Percentiles rank a stretch among this genome's conserved stretches.
These are phyloP conservation scores for Blastobotrys petasosporus DNA, from an alignment of 1,139 yeast species.

Conservation along the genomic window DNA sequence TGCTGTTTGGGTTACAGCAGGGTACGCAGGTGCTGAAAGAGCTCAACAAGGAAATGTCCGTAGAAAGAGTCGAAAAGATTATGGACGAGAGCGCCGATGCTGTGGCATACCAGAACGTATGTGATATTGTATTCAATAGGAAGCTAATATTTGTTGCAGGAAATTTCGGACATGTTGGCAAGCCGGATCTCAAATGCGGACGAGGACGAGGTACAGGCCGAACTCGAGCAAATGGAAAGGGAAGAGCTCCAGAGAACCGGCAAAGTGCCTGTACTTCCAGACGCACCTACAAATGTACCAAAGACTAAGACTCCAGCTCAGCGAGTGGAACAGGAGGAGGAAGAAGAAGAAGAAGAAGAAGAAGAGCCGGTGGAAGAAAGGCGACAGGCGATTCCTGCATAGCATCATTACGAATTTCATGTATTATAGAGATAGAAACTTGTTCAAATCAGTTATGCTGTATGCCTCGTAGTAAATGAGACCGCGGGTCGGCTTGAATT, in stretches of 20 bases:
- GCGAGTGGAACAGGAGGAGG: constrained; percentile 25
- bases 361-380: constrained; percentile 19
- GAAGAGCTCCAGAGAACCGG: constrained; percentile 34
- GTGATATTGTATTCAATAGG: not conserved
- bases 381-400: constrained; percentile 10
- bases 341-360: constrained; percentile 20
- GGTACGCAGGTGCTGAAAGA: constrained; percentile 73
- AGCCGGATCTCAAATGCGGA: constrained; percentile 46
- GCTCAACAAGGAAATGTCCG: constrained; percentile 69
- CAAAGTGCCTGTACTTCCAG: constrained; percentile 23
- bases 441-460: too few relatives aligned
- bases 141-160: constrained; percentile 28
- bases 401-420: not conserved
- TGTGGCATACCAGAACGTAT: constrained; percentile 53
- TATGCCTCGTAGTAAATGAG: too few relatives aligned
- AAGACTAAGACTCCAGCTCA: constrained; percentile 16
- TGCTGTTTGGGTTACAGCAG: constrained; percentile 67
- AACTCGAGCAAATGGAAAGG: constrained; percentile 46
- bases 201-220: constrained; percentile 63
- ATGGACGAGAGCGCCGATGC: constrained; percentile 86
- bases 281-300: constrained; percentile 15
- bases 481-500: too few relatives aligned
- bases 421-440: too few relatives aligned
- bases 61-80: constrained; percentile 73
- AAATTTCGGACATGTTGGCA: constrained; percentile 43